Evolutionary conservation across 257 asterid genomes (phyloP).

Genomic region (Solanum corneliomulleri): DNA sequence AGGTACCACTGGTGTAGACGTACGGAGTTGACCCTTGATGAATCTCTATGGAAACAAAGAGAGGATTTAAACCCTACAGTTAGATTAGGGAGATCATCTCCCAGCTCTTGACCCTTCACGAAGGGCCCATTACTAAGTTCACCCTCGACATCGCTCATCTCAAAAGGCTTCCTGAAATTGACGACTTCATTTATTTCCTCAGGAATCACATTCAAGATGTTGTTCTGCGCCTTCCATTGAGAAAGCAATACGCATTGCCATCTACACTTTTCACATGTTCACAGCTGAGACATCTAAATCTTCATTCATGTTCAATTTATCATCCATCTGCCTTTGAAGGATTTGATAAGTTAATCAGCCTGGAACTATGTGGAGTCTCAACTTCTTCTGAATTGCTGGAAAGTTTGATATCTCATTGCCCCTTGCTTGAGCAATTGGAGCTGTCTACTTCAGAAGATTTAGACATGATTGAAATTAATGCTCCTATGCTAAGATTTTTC

Average conservation of each 20-base stretch:
- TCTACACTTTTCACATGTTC: not conserved
- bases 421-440: not conserved
- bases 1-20: not conserved
- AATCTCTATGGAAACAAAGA: not conserved
- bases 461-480: not conserved
- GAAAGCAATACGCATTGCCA: not conserved
- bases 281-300: not conserved
- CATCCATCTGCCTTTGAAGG: not conserved
- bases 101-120: not conserved
- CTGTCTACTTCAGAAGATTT: not conserved
- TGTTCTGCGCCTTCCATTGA: not conserved
- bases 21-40: not conserved
- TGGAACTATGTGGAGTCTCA: not conserved
- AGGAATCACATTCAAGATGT: not conserved
- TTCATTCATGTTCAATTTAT: not conserved
- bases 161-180: not conserved
- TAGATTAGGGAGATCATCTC: not conserved
- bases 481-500: not conserved
- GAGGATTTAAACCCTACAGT: not conserved
- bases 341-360: not conserved
- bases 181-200: not conserved
- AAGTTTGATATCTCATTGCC: not conserved
- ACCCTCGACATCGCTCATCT: not conserved
- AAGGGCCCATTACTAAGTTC: not conserved
- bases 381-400: not conserved